phyloP scores from a whole-genome alignment of 2,329 filamentous ascomycete genomes.

The Eurotiales sp. region DNA sequence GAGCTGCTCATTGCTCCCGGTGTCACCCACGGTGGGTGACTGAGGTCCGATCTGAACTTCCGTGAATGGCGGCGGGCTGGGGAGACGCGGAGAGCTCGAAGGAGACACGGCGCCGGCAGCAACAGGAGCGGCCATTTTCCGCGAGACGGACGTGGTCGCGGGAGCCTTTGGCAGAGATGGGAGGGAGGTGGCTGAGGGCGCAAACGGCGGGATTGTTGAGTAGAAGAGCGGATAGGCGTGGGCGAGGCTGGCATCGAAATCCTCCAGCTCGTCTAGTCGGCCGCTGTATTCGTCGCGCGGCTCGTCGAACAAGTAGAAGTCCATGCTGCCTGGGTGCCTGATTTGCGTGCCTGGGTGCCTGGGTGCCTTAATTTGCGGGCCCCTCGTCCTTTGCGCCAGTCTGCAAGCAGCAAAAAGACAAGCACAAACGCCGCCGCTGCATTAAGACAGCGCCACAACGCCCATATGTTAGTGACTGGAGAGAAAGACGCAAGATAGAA shows the following conservation, averaged over 20 bases:
- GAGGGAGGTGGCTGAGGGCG: slow-evolving; percentile 20
- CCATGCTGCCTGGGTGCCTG: neutral
- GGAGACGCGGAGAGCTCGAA: slow-evolving; percentile 84
- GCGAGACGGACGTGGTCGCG: slow-evolving; percentile 13
- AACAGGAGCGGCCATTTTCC: slow-evolving; percentile 28
- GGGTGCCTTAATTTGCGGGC: slow-evolving; percentile 12
- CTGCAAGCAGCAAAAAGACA: neutral
- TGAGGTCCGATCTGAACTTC: slow-evolving; percentile 86
- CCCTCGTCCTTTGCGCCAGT: slow-evolving; percentile 8
- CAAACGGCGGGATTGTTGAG: slow-evolving; percentile 30
- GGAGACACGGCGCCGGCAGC: slow-evolving; percentile 44
- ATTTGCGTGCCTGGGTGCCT: slow-evolving; percentile 8
- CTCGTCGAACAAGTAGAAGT: slow-evolving; percentile 16
- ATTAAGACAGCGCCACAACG: too few species aligned
- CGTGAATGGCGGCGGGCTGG: slow-evolving; percentile 88
- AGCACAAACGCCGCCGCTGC: too few species aligned
- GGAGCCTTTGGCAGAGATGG: slow-evolving; percentile 1
- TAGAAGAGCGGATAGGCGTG: slow-evolving; percentile 3
- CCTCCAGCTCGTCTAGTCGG: slow-evolving; percentile 12
- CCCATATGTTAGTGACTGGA: too few species aligned
- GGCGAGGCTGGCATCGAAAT: slow-evolving; percentile 9
- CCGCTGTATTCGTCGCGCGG: slow-evolving; percentile 4
- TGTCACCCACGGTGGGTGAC: slow-evolving; percentile 65
- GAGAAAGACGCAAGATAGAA: neutral
- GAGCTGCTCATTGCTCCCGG: slow-evolving; percentile 53